Evolutionary conservation across 2,329 filamentous ascomycete genomes (phyloP), one percentile per base, ranked within the genome.

Genomic region (Diplodia seriata): DNA sequence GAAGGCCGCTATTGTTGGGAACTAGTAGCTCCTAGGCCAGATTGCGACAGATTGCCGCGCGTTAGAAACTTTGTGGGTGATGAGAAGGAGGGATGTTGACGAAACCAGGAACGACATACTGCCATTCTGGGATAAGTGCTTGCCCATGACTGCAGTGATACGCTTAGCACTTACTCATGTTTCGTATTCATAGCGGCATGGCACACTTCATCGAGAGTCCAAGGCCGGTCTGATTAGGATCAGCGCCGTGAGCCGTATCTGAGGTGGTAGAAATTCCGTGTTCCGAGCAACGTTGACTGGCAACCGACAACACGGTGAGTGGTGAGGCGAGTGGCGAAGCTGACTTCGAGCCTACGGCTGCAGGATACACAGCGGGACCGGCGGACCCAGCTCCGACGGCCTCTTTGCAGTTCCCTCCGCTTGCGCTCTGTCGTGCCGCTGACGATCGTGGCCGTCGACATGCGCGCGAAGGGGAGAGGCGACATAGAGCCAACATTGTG

Each of bases 201-300:
- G 47, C 59, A 53, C 36, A 63, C 43, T 51, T 63, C 59, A 50
- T 51, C 29, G 6, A 14, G 31, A 29, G 26, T 53, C 59, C 14
- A 51, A 31, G 14, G 23, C 11, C 20, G 43, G 12, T 26, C 31
- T 9, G 47, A 23, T 23, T 40, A 33, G 59, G 38, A 63, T 15
- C 31, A n/a, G 47, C n/a, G n/a, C 57, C 57, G 40, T 33, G 26
- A 29, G 40, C 59, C 47, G 59, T 33, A 51, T 31, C 43, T 51
- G 59, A 51, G n/a, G 9, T 61, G n/a, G 59, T 7, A 31, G 36
- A 4, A 38, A 4, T n/a, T n/a, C 9, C 31, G 31, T 33, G 9
- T 33, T 33, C 31, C 31, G 31, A 33, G 31, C 31, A 33, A 33
- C 31, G 31, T 33, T 40, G 47, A 26, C 23, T n/a, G 23, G 20